Evolutionary conservation across 352 stramenopile species (phyloP).

Genomic region (Pythium aristosporum): DNA sequence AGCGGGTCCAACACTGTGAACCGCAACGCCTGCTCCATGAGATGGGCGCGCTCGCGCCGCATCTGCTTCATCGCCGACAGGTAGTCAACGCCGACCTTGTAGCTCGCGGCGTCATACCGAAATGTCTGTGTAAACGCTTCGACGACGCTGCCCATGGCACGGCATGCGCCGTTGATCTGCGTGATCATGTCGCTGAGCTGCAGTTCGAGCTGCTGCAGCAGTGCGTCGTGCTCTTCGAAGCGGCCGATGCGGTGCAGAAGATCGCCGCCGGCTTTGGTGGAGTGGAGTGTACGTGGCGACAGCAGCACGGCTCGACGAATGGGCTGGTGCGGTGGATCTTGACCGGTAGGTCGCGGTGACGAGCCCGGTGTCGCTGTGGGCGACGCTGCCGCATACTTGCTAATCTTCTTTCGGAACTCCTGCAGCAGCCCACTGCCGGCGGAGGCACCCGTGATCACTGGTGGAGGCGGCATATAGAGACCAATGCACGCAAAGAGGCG

Average conservation of each 20-base stretch:
- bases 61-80: conserved; percentile 52
- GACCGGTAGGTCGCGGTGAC: conserved; percentile 7
- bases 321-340: not conserved
- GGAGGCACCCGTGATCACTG: not conserved
- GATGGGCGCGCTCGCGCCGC: conserved; percentile 50
- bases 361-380: not conserved
- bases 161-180: conserved; percentile 50
- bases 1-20: conserved; percentile 78
- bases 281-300: conserved; percentile 6
- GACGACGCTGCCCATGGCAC: conserved; percentile 46
- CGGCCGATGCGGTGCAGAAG: conserved; percentile 36
- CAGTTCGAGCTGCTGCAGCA: conserved; percentile 45
- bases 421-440: conserved; percentile 39
- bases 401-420: conserved; percentile 63
- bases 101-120: conserved; percentile 35
- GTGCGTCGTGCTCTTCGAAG: conserved; percentile 55
- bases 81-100: conserved; percentile 44
- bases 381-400: conserved; percentile 31
- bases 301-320: not conserved
- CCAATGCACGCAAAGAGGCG: not conserved
- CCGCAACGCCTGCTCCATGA: conserved; percentile 74
- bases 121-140: conserved; percentile 59
- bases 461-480: not conserved
- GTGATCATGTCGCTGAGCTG: conserved; percentile 52
- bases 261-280: conserved; percentile 10